Base-by-base conservation (phyloP, 179 eudicot species). In the Dionaea muscipula region DNA sequence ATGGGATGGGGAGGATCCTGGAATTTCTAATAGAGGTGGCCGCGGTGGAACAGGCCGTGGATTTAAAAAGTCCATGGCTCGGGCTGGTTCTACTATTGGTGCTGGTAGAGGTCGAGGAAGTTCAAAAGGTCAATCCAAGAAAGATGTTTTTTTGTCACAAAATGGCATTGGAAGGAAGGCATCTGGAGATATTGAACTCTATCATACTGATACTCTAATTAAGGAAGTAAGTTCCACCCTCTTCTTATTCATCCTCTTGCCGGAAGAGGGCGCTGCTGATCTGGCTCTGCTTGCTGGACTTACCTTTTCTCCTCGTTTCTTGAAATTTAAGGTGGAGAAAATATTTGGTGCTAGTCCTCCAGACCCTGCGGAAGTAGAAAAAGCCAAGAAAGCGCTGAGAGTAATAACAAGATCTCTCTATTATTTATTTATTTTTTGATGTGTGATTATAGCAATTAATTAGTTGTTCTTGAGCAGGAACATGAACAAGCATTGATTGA, bases 371-470 rank as follows among this genome's bases (percentile, higher is more conserved):
- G 95, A 80, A 66, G 81, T 90, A 54, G 82, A 76, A 64, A 86
- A 84, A 60, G 97, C 95, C 55, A 90, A 81, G 81, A 82, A 75
- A 77, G 74, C 81, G 72, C 72, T 90, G 21, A 86, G 78, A 78
- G 97, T 90, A 60, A 68, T 56, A 28, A 52, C 38, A 16, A 14
- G 27, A 45, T 47, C 19, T 15, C 17, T 7, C n/a, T n/a, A n/a
- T n/a, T n/a, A n/a, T 15, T 7, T 21, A 7, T 43, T 43, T 39
- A 7, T n/a, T 4, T 43, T 18, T 19, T 4, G 6, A 1, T 19
- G 47, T 43, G 12, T n/a, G 19, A 3, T 18, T 19, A 21, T 17
- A 15, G 22, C 19, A 19, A 7, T 43, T 43, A 10, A 43, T 43
- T 21, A 1, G 19, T 1, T 16, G 15, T 36, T 6, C 8, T 61